These are phyloP conservation scores for Tuber borchii DNA, from an alignment of 495 filamentous ascomycete species.

Conservation along the genomic window DNA sequence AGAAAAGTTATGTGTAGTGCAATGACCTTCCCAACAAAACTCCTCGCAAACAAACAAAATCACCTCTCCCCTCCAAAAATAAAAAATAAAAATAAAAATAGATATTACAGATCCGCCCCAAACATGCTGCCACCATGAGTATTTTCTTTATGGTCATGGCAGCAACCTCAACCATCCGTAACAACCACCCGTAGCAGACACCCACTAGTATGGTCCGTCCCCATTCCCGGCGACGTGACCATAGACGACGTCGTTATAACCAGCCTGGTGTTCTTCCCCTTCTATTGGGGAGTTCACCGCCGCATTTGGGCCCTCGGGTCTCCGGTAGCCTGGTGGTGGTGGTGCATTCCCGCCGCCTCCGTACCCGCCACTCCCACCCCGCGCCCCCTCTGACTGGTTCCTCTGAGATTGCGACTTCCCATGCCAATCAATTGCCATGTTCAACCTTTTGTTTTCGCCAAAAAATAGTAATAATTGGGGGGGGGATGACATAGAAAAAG, in stretches of 20 bases:
- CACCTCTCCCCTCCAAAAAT: background rate
- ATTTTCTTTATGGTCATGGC: background rate
- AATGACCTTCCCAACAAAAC: background rate
- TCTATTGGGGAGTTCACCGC: conserved; percentile 42
- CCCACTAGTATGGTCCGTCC: conserved; percentile 19
- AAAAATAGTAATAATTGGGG: conserved; percentile 32
- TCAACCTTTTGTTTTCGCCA: conserved; percentile 43
- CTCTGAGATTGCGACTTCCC: conserved; percentile 45
- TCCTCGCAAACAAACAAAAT: background rate
- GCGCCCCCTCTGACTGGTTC: conserved; percentile 44
- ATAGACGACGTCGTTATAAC: conserved; percentile 40
- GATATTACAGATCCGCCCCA: conserved; percentile 1
- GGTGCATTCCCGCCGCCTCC: conserved; percentile 38
- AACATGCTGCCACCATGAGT: background rate
- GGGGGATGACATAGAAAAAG: conserved; percentile 20
- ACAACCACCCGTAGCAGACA: background rate
- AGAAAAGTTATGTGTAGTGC: conserved; percentile 1
- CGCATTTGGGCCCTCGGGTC: conserved; percentile 42
- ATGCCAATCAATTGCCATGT: conserved; percentile 44
- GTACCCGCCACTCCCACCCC: conserved; percentile 39
- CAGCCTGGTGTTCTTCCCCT: conserved; percentile 40
- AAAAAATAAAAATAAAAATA: background rate
- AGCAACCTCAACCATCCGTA: background rate
- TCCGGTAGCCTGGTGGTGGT: conserved; percentile 34
- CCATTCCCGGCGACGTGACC: conserved; percentile 39